Conservation (phyloP, 495 filamentous ascomycete species). For the Xylaria acuta region DNA sequence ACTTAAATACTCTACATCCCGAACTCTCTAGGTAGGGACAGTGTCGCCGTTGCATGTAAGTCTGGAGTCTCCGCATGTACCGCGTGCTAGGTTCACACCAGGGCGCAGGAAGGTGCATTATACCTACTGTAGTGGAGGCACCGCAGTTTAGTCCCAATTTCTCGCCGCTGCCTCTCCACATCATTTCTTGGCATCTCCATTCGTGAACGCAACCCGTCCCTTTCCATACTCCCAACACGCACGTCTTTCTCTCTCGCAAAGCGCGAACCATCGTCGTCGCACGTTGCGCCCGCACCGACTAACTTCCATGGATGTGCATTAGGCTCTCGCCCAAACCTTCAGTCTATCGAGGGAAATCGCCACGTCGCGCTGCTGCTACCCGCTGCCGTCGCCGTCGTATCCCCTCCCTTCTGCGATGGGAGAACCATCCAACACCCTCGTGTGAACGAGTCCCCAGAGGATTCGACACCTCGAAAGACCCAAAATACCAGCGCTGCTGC, state of each 20-base stretch:
- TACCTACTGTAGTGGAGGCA: background rate
- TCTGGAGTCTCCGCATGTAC: background rate
- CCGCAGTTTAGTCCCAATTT: background rate
- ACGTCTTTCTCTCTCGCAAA: background rate
- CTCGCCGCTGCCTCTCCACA: constrained; percentile 9
- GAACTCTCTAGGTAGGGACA: background rate
- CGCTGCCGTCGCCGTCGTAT: background rate
- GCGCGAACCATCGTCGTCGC: background rate
- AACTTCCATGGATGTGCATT: background rate
- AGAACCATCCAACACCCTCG: constrained; percentile 11
- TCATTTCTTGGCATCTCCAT: constrained; percentile 18
- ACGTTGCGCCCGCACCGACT: background rate
- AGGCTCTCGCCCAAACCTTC: background rate
- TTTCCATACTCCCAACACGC: constrained; percentile 10
- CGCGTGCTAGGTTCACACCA: constrained; percentile 1
- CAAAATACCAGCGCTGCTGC: background rate
- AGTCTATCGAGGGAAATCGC: background rate
- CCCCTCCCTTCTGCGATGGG: constrained; percentile 15
- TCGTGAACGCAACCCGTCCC: background rate
- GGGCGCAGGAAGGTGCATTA: background rate
- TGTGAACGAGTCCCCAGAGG: constrained; percentile 20
- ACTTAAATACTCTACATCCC: background rate
- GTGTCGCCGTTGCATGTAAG: background rate
- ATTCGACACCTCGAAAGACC: background rate
- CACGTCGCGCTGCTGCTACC: background rate